phyloP scores from a whole-genome alignment of 257 asterid species.

The Solanum ossicruentum region DNA sequence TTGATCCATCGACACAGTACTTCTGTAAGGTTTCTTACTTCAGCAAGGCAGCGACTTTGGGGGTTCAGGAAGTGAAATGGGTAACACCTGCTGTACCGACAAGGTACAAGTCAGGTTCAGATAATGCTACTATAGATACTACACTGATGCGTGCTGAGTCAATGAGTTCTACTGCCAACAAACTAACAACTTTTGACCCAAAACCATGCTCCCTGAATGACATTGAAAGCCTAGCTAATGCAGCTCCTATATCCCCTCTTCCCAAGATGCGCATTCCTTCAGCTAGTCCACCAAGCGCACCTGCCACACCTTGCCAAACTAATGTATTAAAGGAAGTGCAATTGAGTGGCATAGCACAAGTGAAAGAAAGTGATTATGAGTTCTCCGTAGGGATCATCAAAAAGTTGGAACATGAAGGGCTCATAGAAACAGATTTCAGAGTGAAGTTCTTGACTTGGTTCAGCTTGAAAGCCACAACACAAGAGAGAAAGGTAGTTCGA shows the following conservation, averaged over 20 bases:
- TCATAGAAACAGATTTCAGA: conserved; percentile 44
- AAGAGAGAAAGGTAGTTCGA: conserved; percentile 47
- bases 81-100: conserved; percentile 10
- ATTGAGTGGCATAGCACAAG: background rate
- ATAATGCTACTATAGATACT: background rate
- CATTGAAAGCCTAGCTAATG: conserved; percentile 6
- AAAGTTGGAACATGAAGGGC: conserved; percentile 64
- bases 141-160: conserved; percentile 15
- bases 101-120: background rate
- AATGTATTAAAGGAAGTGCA: conserved; percentile 11
- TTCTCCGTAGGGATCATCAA: conserved; percentile 62
- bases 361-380: conserved; percentile 41
- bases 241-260: background rate
- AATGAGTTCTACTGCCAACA: conserved; percentile 21
- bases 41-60: conserved; percentile 5
- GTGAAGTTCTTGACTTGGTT: conserved; percentile 81
- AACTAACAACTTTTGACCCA: conserved; percentile 13
- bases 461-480: conserved; percentile 58
- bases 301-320: conserved; percentile 17
- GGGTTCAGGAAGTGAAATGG: conserved; percentile 16
- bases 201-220: conserved; percentile 2
- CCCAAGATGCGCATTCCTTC: conserved; percentile 2
- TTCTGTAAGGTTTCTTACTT: conserved; percentile 15
- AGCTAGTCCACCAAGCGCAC: conserved; percentile 17
- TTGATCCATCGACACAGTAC: conserved; percentile 20